Evolutionary conservation across 805 yeast species (phyloP).

Genomic region (Suhomyces faveliae): DNA sequence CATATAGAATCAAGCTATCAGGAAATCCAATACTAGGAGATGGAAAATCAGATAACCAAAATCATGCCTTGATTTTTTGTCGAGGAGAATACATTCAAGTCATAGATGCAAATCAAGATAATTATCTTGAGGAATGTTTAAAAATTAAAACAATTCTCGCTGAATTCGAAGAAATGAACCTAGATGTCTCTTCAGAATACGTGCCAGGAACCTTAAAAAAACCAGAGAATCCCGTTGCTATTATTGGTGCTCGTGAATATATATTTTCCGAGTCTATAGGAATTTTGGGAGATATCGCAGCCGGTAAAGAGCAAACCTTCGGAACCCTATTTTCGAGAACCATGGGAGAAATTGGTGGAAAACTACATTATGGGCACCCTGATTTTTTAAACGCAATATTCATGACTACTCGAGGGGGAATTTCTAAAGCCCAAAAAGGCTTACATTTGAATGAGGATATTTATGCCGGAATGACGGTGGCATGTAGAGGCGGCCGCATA

Average conservation of each 20-base stretch:
- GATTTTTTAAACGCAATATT: slow-evolving; percentile 87
- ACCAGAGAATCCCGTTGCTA: slow-evolving; percentile 65
- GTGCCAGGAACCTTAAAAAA: slow-evolving; percentile 50
- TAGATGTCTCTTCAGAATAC: slow-evolving; percentile 48
- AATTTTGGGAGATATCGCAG: slow-evolving; percentile 92
- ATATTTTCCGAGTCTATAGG: slow-evolving; percentile 93
- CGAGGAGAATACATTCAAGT: slow-evolving; percentile 95
- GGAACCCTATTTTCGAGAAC: slow-evolving; percentile 95
- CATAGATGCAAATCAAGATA: slow-evolving; percentile 95
- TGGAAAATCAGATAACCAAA: slow-evolving; percentile 95
- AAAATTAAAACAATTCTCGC: slow-evolving; percentile 84
- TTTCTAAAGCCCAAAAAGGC: slow-evolving; percentile 93
- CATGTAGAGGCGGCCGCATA: slow-evolving; percentile 87
- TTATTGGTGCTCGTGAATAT: slow-evolving; percentile 92
- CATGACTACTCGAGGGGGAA: slow-evolving; percentile 95
- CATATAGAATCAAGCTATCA: slow-evolving; percentile 68
- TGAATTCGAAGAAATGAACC: slow-evolving; percentile 81
- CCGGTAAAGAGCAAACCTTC: slow-evolving; percentile 96
- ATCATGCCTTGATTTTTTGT: slow-evolving; percentile 78
- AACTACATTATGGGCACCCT: slow-evolving; percentile 94
- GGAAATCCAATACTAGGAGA: slow-evolving; percentile 96
- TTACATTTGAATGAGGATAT: slow-evolving; percentile 92
- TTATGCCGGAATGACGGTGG: slow-evolving; percentile 91
- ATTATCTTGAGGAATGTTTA: slow-evolving; percentile 89
- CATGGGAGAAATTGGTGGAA: slow-evolving; percentile 90